Base-by-base conservation (phyloP, 2,329 filamentous ascomycete genomes). In the Sphaerostilbella broomeana region DNA sequence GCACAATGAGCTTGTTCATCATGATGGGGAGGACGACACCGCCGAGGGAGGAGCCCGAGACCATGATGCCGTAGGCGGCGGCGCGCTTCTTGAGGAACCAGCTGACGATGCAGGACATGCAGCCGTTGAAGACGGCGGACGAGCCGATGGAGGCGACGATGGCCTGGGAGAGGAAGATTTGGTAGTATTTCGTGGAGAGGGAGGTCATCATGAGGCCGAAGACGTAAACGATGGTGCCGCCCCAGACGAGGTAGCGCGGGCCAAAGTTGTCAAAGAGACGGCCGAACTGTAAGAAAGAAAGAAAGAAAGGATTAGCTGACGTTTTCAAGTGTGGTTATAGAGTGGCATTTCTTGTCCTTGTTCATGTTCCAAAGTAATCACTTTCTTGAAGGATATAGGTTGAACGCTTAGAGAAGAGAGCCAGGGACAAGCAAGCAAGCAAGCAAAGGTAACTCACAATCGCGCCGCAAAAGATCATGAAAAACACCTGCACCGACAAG, bases 191-290 rank as follows among this genome's bases (percentile, higher is more conserved):
- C 2, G 48, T 56, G 4, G 62, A 60, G 8, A 83, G 60, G 12
- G 70, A 75, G 0, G 72, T 67, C 76, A 83, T 80, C 75, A 83
- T 81, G 13, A 83, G 58, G 17, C 76, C 73, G 31, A 83, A 73
- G 45, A 83, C 66, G 55, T 80, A 75, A 42, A 73, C 55, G 43
- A 79, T 49, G 4, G 69, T 70, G 20, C 78, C 78, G 36, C 60
- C 49, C 13, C 71, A 45, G 11, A 82, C 60, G 4, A 85, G 62
- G 43, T 65, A 73, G 26, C 69, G 68, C 1, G 81, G 78, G 2
- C 82, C 82, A 47, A 76, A 75, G 46, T 67, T 73, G 56, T 86
- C 82, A 49, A 75, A 84, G 9, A 82, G 32, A 27, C 72, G 75
- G 1, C 83, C 82, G 35, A 65, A 78, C 42, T 58, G 43, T 9